Conservation (phyloP, 352 stramenopile genomes). For the Blastocystis sp. region DNA sequence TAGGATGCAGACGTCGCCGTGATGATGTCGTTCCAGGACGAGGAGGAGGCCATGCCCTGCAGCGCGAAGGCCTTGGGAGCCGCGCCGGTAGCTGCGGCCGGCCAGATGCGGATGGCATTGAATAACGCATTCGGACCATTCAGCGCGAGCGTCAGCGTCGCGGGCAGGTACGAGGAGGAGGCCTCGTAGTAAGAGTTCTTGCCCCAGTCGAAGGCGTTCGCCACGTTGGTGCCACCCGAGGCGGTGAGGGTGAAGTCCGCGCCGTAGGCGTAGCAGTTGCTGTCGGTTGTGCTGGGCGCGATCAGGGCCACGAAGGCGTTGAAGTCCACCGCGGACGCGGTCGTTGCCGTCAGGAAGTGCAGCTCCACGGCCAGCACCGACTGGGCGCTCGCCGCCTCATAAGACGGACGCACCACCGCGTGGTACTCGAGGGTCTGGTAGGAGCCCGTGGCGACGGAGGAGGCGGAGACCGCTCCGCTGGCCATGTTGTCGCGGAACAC, state of each 20-base stretch:
- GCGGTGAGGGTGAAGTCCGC: neutral
- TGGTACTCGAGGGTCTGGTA: too few relatives aligned
- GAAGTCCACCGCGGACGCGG: neutral
- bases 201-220: slow-evolving; percentile 17
- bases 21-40: slow-evolving; percentile 1
- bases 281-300: neutral
- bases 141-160: slow-evolving; percentile 4
- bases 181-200: slow-evolving; percentile 9
- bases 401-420: neutral
- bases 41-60: neutral
- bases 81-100: neutral
- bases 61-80: neutral
- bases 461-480: neutral
- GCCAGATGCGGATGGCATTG: slow-evolving; percentile 34
- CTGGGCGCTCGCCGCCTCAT: neutral
- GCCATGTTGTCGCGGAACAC: too few relatives aligned
- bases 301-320: neutral
- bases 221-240: slow-evolving; percentile 8
- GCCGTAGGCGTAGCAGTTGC: neutral
- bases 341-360: neutral
- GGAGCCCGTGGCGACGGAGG: too few relatives aligned
- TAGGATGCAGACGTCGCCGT: too few relatives aligned
- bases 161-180: neutral
- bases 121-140: neutral
- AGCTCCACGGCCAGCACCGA: too few relatives aligned